A percentile compares a stretch with the other conserved stretches of the same genome.
phyloP scores from a whole-genome alignment of 177 flowering plant species.

The Vitis hybrid region DNA sequence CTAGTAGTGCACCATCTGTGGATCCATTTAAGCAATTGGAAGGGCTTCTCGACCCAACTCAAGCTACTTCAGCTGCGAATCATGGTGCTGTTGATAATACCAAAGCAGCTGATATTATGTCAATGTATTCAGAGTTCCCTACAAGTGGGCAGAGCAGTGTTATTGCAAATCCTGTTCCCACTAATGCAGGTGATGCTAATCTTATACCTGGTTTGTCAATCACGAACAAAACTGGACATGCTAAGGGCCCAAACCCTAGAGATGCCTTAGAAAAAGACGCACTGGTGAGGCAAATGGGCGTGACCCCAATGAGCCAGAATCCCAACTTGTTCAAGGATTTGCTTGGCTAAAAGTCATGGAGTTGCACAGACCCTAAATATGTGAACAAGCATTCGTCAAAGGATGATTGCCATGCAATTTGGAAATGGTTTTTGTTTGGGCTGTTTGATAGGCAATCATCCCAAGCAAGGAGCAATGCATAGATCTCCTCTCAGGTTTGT shows the following conservation, averaged over 20 bases:
- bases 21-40: conserved; percentile 91
- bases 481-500: no score
- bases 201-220: conserved; percentile 30
- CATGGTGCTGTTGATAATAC: conserved; percentile 24
- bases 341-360: conserved; percentile 52
- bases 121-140: conserved; percentile 42
- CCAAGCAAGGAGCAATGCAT: no score
- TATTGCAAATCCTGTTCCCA: conserved; percentile 16
- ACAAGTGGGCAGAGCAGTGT: conserved; percentile 30
- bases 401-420: neutral
- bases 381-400: neutral
- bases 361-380: neutral
- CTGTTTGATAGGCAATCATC: no score
- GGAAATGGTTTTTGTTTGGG: no score
- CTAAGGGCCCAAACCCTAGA: conserved; percentile 74
- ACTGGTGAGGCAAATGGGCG: conserved; percentile 89
- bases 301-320: conserved; percentile 78
- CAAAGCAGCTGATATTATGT: conserved; percentile 52
- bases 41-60: conserved; percentile 67
- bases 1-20: conserved; percentile 28
- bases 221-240: conserved; percentile 17
- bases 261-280: conserved; percentile 82
- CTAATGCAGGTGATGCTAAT: conserved; percentile 17
- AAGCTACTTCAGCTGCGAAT: conserved; percentile 23
- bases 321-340: conserved; percentile 90